Base-by-base conservation (phyloP, 768 basidiomycete species). In the Erythrobasidium yunnanense region DNA sequence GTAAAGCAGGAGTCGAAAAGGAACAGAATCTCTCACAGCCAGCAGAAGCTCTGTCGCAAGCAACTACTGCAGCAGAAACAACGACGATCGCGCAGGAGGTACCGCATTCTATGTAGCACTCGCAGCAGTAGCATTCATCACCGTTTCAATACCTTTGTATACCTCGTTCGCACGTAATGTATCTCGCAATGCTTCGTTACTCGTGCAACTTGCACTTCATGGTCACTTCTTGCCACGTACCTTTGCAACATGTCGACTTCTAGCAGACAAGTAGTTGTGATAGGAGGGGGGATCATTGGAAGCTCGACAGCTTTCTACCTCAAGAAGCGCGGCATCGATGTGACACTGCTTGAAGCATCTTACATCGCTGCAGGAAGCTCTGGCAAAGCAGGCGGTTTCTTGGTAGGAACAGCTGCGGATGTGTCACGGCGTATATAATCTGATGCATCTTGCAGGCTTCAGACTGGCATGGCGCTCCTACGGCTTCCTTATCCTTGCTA, bases 221-320 rank as follows among this genome's bases (percentile, higher is more conserved):
- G n/a, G n/a, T n/a, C n/a, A n/a, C n/a, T n/a, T n/a, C n/a, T n/a
- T n/a, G n/a, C n/a, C n/a, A n/a, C n/a, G n/a, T n/a, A n/a, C n/a
- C n/a, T n/a, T n/a, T n/a, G n/a, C n/a, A 42, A 11, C 11, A 42
- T 42, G 38, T 11, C 11, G 38, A 42, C 66, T 11, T 35, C 56
- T 18, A 49, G 30, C 33, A 22, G 30, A 17, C 27, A 74, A 53
- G 84, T 91, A 58, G 81, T 87, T 30, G 82, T 92, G 67, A 80
- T 92, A 67, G 89, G 90, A 27, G 90, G 85, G 22, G 90, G 90
- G 0, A 90, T 91, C 70, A 86, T 90, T 42, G 90, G 90, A 7
- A 84, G 85, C 66, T 85, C 85, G 0, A 87, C 85, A 0, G 88
- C 88, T 15, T 90, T 87, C 78, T 90, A 87, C 75, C 79, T 89